These are phyloP conservation scores for Pseudopyrenochaeta lycopersici DNA, from an alignment of 2,329 filamentous ascomycete genomes.

Conservation along the genomic window DNA sequence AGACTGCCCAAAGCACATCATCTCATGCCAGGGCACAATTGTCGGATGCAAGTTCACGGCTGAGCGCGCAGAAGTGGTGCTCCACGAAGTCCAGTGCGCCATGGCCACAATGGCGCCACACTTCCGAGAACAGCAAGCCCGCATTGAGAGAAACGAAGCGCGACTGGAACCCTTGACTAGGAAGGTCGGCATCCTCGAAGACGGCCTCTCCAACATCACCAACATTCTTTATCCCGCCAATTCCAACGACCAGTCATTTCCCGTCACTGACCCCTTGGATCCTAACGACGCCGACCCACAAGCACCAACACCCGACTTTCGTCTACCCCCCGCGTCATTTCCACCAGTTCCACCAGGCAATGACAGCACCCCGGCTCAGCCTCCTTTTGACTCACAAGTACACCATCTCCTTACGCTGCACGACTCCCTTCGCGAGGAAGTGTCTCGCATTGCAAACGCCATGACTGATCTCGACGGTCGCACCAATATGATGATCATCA, in stretches of 20 bases:
- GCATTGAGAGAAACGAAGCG: constrained; percentile 55
- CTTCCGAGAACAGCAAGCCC: constrained; percentile 53
- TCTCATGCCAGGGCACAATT: constrained; percentile 54
- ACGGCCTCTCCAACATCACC: constrained; percentile 54
- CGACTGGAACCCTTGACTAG: constrained; percentile 53
- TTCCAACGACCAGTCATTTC: constrained; percentile 39
- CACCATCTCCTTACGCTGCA: constrained; percentile 69
- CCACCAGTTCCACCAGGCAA: constrained; percentile 35
- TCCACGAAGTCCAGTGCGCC: constrained; percentile 53
- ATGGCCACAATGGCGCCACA: constrained; percentile 59
- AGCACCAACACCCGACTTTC: constrained; percentile 49
- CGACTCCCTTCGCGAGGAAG: constrained; percentile 68
- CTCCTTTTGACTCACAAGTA: constrained; percentile 58
- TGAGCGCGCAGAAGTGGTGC: constrained; percentile 50
- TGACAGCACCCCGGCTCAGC: constrained; percentile 34
- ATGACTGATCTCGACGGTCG: constrained; percentile 68
- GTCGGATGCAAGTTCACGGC: constrained; percentile 54
- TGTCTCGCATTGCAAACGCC: constrained; percentile 62
- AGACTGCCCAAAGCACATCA: constrained; percentile 52
- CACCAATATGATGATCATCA: constrained; percentile 69
- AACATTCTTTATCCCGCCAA: constrained; percentile 51
- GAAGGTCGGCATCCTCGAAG: constrained; percentile 57
- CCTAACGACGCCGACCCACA: constrained; percentile 41
- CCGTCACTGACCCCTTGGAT: constrained; percentile 45
- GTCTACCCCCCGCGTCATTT: constrained; percentile 45